Evolutionary conservation across 768 basidiomycete species (phyloP), one percentile per base, ranked within the genome.

Genomic region (Neoboletus magnificus): DNA sequence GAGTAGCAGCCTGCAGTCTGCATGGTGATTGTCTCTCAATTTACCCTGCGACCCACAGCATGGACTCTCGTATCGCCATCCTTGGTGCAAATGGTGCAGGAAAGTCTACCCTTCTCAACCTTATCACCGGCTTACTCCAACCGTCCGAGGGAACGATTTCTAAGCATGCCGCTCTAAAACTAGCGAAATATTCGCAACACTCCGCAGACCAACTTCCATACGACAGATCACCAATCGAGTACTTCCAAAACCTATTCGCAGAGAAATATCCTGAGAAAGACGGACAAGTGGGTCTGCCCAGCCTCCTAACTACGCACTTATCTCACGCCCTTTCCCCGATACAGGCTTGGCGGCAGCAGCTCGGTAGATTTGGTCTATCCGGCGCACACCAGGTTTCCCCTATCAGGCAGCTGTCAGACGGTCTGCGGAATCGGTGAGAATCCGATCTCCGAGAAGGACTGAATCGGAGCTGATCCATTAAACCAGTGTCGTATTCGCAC

Each of bases 171-270:
- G 80, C 79, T 20, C 82, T 99, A 64, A 99, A 99, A 74, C 84
- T 99, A 55, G 91, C 94, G 62, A 99, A 98, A 74, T 99, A 99
- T 80, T 93, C 91, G 6, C 97, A 99, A 76, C 97, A 99, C 78
- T 92, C 89, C 51, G 95, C 97, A 29, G 97, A 99, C 74, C 97
- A 99, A 73, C 84, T 99, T 11, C 97, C 97, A 25, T 99, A 97
- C 73, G 87, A 95, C 59, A 82, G 82, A 69, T 78, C 84, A 25
- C 95, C 97, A 4, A 80, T 98, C 65, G 97, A 98, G 73, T 93
- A 98, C 76, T 91, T 99, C 78, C 92, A 94, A 74, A 66, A 65
- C 16, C 72, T 89, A 48, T 99, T 94, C 74, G 59, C 73, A 36
- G 73, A 83, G 58, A 95, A 93, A 73, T 96, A 83, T 76, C 96